Evolutionary conservation across 768 basidiomycete species (phyloP).

Genomic region (Phylloporus rhodoxanthus): DNA sequence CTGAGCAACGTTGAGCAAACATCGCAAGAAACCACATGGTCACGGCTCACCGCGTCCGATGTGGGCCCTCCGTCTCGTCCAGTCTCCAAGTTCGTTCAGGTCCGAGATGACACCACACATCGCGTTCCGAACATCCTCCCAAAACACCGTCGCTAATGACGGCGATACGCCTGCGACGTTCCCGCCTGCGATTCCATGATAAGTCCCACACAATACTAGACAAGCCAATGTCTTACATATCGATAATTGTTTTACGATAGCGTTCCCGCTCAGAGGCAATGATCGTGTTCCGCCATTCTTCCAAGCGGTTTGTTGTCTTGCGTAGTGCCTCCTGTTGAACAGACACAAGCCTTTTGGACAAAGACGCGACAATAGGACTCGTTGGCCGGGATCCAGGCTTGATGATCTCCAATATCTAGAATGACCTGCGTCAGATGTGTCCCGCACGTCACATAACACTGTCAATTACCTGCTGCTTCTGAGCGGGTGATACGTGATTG

Average conservation of each 20-base stretch:
- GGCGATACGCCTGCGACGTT: conserved; percentile 66
- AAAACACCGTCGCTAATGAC: conserved; percentile 56
- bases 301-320: conserved; percentile 57
- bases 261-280: conserved; percentile 65
- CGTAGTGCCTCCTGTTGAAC: conserved; percentile 40
- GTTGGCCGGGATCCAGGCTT: conserved; percentile 28
- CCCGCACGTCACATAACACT: not conserved
- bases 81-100: conserved; percentile 59
- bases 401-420: conserved; percentile 54
- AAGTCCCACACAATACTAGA: not conserved
- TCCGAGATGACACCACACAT: conserved; percentile 67
- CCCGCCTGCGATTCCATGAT: conserved; percentile 45
- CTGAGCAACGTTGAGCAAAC: conserved; percentile 33
- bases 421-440: not conserved
- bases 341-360: conserved; percentile 13
- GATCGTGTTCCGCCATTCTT: conserved; percentile 71
- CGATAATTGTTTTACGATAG: conserved; percentile 63
- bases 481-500: conserved; percentile 50
- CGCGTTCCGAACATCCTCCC: conserved; percentile 66
- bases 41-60: conserved; percentile 64
- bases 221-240: conserved; percentile 43
- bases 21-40: not conserved
- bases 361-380: not conserved
- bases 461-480: conserved; percentile 64
- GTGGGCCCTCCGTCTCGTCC: conserved; percentile 90